Conservation (phyloP, 2,329 filamentous ascomycete species). For the Microthyrium microscopicum region DNA sequence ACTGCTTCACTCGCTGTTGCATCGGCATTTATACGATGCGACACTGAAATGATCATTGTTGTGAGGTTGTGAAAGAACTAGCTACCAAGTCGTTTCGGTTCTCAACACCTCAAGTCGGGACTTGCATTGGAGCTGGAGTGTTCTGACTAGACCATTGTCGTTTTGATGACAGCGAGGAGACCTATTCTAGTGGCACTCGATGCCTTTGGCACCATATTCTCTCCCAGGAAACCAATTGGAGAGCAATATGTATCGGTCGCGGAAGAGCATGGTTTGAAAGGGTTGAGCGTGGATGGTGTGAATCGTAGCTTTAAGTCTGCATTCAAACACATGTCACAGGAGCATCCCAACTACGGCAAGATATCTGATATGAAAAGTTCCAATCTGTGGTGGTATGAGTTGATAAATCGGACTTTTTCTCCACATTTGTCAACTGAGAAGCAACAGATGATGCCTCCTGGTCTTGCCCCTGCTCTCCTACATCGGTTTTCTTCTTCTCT, state of each 20-base stretch:
- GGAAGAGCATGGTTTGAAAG: constrained; percentile 29
- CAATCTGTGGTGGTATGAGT: neutral
- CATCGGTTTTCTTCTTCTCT: constrained; percentile 35
- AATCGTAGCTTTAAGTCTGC: constrained; percentile 16
- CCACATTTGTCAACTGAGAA: too few species aligned
- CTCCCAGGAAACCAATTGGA: constrained; percentile 32
- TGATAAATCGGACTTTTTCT: too few species aligned
- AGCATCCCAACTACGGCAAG: constrained; percentile 44
- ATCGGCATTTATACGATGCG: too few species aligned
- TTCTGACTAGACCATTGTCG: too few species aligned
- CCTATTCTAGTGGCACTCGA: constrained; percentile 42
- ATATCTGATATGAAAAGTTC: constrained; percentile 28
- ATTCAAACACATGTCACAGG: constrained; percentile 29
- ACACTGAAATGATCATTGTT: too few species aligned
- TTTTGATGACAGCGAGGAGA: constrained; percentile 1
- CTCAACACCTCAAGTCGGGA: too few species aligned
- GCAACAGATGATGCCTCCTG: too few species aligned
- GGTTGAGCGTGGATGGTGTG: constrained; percentile 21
- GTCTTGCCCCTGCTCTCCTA: too few species aligned
- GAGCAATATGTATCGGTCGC: constrained; percentile 39
- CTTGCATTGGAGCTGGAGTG: too few species aligned
- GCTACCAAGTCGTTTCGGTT: too few species aligned
- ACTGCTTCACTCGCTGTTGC: too few species aligned
- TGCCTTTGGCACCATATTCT: constrained; percentile 48
- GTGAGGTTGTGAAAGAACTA: too few species aligned